A percentile compares a stretch with the other conserved stretches of the same genome.
These are phyloP conservation scores for Picochlorum sp. DNA, from an alignment of 139 green algal genomes.

Conservation along the genomic window DNA sequence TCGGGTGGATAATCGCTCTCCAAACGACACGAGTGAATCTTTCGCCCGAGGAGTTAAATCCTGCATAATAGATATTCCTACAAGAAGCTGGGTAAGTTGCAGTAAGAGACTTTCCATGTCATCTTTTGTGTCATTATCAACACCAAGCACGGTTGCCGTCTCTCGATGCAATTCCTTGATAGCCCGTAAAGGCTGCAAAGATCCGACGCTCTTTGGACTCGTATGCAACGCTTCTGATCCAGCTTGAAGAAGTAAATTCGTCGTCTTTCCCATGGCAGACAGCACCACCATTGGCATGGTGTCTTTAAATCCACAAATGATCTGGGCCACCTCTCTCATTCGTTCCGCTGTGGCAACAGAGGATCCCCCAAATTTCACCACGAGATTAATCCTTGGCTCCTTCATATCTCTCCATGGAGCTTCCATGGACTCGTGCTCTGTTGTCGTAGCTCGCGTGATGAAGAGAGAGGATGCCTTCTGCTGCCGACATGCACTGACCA, in stretches of 20 bases:
- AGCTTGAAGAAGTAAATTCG: constrained; percentile 88
- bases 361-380: constrained; percentile 97
- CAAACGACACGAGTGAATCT: constrained; percentile 94
- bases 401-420: background rate
- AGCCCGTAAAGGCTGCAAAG: constrained; percentile 49
- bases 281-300: constrained; percentile 85
- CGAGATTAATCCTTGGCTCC: constrained; percentile 26
- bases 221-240: constrained; percentile 66
- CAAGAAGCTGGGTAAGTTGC: constrained; percentile 80
- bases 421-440: background rate
- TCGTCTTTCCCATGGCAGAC: constrained; percentile 98
- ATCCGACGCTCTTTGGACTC: constrained; percentile 33
- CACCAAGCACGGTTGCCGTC: constrained; percentile 52
- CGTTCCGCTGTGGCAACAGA: constrained; percentile 82
- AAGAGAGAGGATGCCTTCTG: background rate
- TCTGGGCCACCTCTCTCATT: constrained; percentile 88
- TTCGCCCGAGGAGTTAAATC: constrained; percentile 82
- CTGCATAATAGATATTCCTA: constrained; percentile 86
- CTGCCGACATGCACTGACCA: no score
- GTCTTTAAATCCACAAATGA: constrained; percentile 81
- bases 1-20: constrained; percentile 90
- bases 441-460: background rate
- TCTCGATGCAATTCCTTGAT: constrained; percentile 65
- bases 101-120: constrained; percentile 69
- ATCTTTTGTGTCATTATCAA: constrained; percentile 36